Evolutionary conservation across 768 basidiomycete genomes (phyloP), one percentile per base, ranked within the genome.

Genomic region (Lentinula aciculospora): DNA sequence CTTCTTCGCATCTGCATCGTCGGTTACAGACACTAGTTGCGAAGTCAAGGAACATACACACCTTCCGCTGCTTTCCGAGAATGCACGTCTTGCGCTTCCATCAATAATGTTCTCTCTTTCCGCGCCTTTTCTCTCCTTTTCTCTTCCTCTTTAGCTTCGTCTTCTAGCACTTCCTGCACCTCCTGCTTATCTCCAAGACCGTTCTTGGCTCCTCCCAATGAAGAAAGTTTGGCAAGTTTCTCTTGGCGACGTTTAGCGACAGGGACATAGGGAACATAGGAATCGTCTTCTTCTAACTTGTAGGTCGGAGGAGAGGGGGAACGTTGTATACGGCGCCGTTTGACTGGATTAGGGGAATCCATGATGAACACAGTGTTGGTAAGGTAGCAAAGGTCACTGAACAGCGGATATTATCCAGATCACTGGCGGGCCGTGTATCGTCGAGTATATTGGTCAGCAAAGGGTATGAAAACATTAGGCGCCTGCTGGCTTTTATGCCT

Each of bases 51-150:
- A 21, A 40, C 17, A 15, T 27, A 66, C 74, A 46, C 55, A 92
- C 93, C 89, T 75, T 96, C 91, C 55, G 77, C 80, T 3, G 89
- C 92, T 71, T 88, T 92, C 69, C 79, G 79, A 25, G 80, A 79
- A 66, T 96, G 93, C 31, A 98, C 95, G 67, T 98, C 96, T 71
- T 98, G 94, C 1, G 97, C 97, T 69, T 97, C 94, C 66, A 94
- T 70, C 50, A 99, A 73, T 48, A 99, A 72, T 0, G 94, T 97
- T 64, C 93, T 75, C 73, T 95, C 93, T 69, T 85, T 88, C 60
- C 95, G 73, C 19, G 84, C 81, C 65, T 81, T 85, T 68, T 96
- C 93, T 63, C 81, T 81, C 32, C 78, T 76, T 54, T 75, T 69
- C 67, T 95, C 91, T 65, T 93, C 90, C 64, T 94, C 92, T 49